These are phyloP conservation scores for Fraxinus angustifolia DNA, from an alignment of 305 asterid genomes.

Conservation along the genomic window DNA sequence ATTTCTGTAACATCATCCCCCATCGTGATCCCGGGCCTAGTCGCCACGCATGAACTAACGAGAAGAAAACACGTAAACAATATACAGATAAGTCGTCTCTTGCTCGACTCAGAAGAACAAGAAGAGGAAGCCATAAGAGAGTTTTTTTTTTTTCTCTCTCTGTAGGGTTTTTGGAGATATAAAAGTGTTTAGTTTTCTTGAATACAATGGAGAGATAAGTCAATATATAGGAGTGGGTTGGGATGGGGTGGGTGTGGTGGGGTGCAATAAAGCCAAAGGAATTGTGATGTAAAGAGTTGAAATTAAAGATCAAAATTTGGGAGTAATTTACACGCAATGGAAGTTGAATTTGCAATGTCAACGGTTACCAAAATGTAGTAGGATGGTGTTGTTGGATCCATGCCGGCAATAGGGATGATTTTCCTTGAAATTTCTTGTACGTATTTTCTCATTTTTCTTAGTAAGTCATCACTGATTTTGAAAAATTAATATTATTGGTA, in stretches of 20 bases:
- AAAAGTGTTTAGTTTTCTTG: constrained; percentile 15
- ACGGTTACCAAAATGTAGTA: constrained; percentile 25
- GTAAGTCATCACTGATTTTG: constrained; percentile 7
- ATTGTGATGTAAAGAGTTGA: constrained; percentile 29
- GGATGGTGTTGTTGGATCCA: constrained; percentile 23
- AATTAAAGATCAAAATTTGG: constrained; percentile 13
- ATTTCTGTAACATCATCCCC: constrained; percentile 18
- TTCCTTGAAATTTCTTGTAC: constrained; percentile 36
- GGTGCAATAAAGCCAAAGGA: constrained; percentile 11
- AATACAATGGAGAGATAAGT: constrained; percentile 12
- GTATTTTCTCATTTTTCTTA: constrained; percentile 1
- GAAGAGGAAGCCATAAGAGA: constrained; percentile 19
- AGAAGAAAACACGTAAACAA: constrained; percentile 28
- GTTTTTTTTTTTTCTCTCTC: neutral
- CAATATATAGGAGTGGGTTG: constrained; percentile 18
- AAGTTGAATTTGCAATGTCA: constrained; percentile 43
- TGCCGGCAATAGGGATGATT: neutral
- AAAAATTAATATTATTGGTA: constrained; percentile 10
- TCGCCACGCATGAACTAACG: constrained; percentile 20
- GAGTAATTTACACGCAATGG: constrained; percentile 45
- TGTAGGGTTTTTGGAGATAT: constrained; percentile 8
- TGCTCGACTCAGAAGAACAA: constrained; percentile 6
- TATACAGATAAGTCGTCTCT: neutral
- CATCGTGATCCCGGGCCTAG: constrained; percentile 26
- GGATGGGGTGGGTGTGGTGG: constrained; percentile 13